Evolutionary conservation across 2,329 filamentous ascomycete genomes (phyloP), one percentile per base, ranked within the genome.

Genomic region (Pyrenochaeta sp.): DNA sequence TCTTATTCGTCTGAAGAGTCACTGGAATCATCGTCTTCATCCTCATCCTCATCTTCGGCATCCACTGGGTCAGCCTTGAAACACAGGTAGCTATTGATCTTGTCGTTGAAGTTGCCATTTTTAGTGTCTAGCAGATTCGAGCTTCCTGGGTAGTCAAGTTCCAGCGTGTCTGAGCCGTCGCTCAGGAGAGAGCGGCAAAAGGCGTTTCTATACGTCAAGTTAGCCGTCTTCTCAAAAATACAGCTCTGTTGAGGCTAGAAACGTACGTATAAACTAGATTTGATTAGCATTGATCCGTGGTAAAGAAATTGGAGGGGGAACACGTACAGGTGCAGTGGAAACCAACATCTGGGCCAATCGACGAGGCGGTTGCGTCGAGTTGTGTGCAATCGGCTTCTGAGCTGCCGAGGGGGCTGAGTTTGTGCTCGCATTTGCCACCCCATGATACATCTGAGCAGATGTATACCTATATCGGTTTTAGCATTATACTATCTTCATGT

Each of bases 251-350:
- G n/a, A n/a, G n/a, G n/a, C n/a, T n/a, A n/a, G n/a, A n/a, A n/a
- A n/a, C n/a, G n/a, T n/a, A n/a, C n/a, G n/a, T n/a, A n/a, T n/a
- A n/a, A n/a, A n/a, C n/a, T n/a, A n/a, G n/a, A n/a, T n/a, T 19
- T 7, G 17, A 2, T 15, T 10, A 32, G 17, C 11, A 13, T n/a
- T 15, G 4, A 10, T 29, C 17, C 10, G 15, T 11, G 10, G 1
- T 9, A 35, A 31, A 24, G 17, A 23, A n/a, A 28, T 17, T n/a
- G 14, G 41, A 24, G 19, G 21, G 15, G 6, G 35, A 13, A 54
- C 60, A 67, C 66, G 53, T 58, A 45, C 55, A 69, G 26, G 68
- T 67, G 35, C 66, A 69, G 3, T 31, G 36, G 19, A 53, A 58
- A 0, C 63, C 65, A 1, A 18, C 3, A 18, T 65, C 61, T 0